Base-by-base conservation (phyloP, 441 rosid genomes). In the Gossypium davidsonii region DNA sequence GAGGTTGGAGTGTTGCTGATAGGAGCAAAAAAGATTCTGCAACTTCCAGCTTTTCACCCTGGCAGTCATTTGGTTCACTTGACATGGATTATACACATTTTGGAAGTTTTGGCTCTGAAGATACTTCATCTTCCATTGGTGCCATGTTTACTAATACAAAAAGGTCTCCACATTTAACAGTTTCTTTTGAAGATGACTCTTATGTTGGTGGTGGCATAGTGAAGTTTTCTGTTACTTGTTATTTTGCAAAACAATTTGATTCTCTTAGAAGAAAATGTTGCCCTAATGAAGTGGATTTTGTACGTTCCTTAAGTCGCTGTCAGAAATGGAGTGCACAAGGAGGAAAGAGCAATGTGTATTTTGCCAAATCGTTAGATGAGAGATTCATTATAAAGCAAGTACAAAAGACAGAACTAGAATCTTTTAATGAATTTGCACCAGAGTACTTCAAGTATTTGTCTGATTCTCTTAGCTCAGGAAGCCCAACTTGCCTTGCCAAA, bases 401-500 rank as follows among this genome's bases (percentile, higher is more conserved):
- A 0, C 87, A 77, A 46, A 95, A 90, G 82, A 90, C 91, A 0
- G 99, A 95, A 84, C 64, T 93, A 78, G 98, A 93, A 56, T 93
- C 99, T 3, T 95, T 95, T 60, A 88, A 72, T 79, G 90, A 93
- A 82, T 95, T 95, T 76, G 96, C 96, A 28, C 84, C 94, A 3
- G 86, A 82, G 12, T 95, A 95, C 81, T 95, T 95, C 81, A 84
- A 86, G 76, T 86, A 95, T 71, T 34, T 95, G 86, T 84, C 87
- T 11, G 92, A 83, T 60, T 81, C 98, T 72, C 87, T 90, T 14
- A 82, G 78, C 74, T 79, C 95, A 0, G 85, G 90, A 14, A 85
- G 96, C 81, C 98, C 99, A 12, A 93, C 98, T 46, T 95, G 98
- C 83, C 95, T 93, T 44, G 99, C 97, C 21, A 95, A 95, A 84